Evolutionary conservation across 2,329 filamentous ascomycete genomes (phyloP).

Genomic region (Talaromyces sp.): DNA sequence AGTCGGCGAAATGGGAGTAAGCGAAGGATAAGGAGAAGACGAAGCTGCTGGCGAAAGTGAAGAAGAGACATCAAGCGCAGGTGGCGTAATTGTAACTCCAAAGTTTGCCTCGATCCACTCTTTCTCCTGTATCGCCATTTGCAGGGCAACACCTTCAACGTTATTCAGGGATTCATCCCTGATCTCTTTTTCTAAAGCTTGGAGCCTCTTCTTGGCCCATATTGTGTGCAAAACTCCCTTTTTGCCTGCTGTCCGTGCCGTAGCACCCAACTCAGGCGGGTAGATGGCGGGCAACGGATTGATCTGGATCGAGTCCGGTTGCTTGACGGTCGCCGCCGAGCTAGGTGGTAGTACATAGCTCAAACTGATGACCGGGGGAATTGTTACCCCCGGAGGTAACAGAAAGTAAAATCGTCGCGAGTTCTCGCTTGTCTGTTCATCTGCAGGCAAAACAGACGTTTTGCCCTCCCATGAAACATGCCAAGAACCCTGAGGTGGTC

Average conservation of each 20-base stretch:
- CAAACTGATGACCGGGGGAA: conserved; percentile 70
- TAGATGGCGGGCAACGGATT: conserved; percentile 86
- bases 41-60: conserved; percentile 18
- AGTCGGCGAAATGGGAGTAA: conserved; percentile 58
- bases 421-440: conserved; percentile 51
- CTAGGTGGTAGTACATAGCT: conserved; percentile 45
- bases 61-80: conserved; percentile 26
- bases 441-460: conserved; percentile 62
- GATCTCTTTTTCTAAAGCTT: conserved; percentile 72
- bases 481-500: conserved; percentile 56
- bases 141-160: conserved; percentile 72
- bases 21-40: conserved; percentile 32
- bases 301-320: conserved; percentile 52
- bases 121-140: conserved; percentile 78
- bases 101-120: conserved; percentile 84
- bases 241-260: conserved; percentile 61
- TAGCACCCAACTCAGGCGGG: conserved; percentile 66
- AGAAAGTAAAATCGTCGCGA: conserved; percentile 72
- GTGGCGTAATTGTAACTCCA: conserved; percentile 49
- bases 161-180: conserved; percentile 66
- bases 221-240: conserved; percentile 83
- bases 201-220: conserved; percentile 79
- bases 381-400: conserved; percentile 63
- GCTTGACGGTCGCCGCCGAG: conserved; percentile 30
- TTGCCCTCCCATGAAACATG: conserved; percentile 81